Evolutionary conservation across 441 rosid species (phyloP), one percentile per base, ranked within the genome.

Genomic region (Cnidoscolus chayamansa): DNA sequence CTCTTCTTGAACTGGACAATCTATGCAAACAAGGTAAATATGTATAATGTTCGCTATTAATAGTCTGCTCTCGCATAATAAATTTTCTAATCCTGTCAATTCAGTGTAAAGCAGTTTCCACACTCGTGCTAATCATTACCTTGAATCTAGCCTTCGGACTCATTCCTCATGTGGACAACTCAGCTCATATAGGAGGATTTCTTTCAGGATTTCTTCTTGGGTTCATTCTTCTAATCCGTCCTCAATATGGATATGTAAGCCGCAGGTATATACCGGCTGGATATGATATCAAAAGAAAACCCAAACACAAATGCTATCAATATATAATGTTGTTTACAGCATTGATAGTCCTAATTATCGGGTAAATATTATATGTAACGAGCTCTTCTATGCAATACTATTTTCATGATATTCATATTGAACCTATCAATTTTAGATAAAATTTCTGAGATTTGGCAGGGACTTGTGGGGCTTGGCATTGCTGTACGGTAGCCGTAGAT

Each of bases 111-210:
- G 85, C 97, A 45, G 82, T 93, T 48, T 16, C 78, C 47, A 79
- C 80, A 51, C 84, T 93, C 61, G 31, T 84, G 75, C 31, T 86
- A 20, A 84, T 93, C 75, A 85, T 89, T 61, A 77, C 67, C 71
- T 65, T 93, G 76, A 93, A 93, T 81, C 77, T 93, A 76, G 86
- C 89, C 10, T 75, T 89, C 0, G 91, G 97, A 19, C 54, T 86
- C 58, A 74, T 91, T 71, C 94, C 92, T 62, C 85, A 85, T 1
- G 91, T 91, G 51, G 96, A 91, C 67, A 91, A 86, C 75, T 89
- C 90, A 12, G 98, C 97, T 61, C 98, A 93, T 69, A 84, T 82
- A 10, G 96, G 98, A 78, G 97, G 98, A 50, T 89, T 93, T 73
- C 10, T 85, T n/a, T 80, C 91, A 0, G 96, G 98, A 63, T 84